Base-by-base conservation (phyloP, 2,329 filamentous ascomycete species). In the Teratosphaeria destructans region DNA sequence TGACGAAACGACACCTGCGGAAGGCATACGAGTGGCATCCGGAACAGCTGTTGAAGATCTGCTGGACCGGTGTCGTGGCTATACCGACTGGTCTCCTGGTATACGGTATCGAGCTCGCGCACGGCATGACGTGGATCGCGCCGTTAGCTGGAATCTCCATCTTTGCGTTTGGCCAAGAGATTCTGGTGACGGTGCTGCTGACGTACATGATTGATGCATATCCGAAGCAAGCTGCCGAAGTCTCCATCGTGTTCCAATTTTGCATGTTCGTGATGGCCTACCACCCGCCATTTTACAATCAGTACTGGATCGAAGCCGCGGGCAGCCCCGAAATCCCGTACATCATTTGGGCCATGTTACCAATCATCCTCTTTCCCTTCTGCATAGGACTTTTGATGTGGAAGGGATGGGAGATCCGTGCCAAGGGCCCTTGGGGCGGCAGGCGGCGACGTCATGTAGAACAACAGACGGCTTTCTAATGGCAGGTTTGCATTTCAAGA, bases 161-260 rank as follows among this genome's bases (percentile, higher is more conserved):
- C 23, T 32, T 35, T n/a, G 35, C 29, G 2, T 57, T 57, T 47
- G 55, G 55, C 23, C 35, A 39, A 14, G 29, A 57, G 39, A 35
- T 57, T 23, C 35, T 57, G 29, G 43, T 35, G 2, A 57, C 55
- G 29, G 39, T 35, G 34, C 39, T 32, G n/a, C 39, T 39, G 19
- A 57, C 55, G 12, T 57, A 57, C 34, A 35, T 35, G 16, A 43
- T 57, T 19, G 55, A 57, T 35, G 35, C 29, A 11, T 57, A 57
- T 23, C 34, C 29, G 14, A 32, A n/a, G 32, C 29, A 57, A 47
- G 55, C n/a, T 39, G 19, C n/a, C 19, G 34, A 57, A 12, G 55
- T 57, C 14, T 29, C 23, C 10, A 14, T 39, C 19, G 55, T 57
- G 55, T 57, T 57, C 34, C 35, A 57, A 10, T 57, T 57, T 23